phyloP scores from a whole-genome alignment of 345 rosid species.

The Diplotaxis tenuifolia region DNA sequence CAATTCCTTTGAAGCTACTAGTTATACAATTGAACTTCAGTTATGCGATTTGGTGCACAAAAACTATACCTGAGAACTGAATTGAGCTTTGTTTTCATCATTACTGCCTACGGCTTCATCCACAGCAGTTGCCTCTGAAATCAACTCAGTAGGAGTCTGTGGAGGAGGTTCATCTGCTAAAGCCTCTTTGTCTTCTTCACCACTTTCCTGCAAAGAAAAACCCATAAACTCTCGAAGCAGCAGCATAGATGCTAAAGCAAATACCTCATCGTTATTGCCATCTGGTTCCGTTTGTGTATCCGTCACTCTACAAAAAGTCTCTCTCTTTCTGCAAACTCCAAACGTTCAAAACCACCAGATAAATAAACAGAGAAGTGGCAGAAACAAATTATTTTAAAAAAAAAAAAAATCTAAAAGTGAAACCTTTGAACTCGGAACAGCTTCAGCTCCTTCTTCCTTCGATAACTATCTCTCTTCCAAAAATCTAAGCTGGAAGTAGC shows the following conservation, averaged over 20 bases:
- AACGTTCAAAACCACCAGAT: conserved; percentile 2
- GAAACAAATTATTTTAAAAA: background rate
- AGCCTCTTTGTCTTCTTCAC: conserved; percentile 45
- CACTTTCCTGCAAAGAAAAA: conserved; percentile 44
- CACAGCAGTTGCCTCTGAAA: conserved; percentile 42
- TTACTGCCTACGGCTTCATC: conserved; percentile 38
- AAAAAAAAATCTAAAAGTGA: background rate
- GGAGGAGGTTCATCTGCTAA: conserved; percentile 38
- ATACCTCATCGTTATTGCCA: conserved; percentile 69
- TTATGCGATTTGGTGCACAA: background rate
- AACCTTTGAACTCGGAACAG: conserved; percentile 45
- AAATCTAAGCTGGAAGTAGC: conserved; percentile 40
- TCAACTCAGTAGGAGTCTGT: conserved; percentile 41
- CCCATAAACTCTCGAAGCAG: background rate
- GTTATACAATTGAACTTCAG: background rate
- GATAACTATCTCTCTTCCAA: conserved; percentile 28
- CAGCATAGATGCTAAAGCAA: background rate
- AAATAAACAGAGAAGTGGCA: conserved; percentile 3
- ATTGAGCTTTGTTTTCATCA: conserved; percentile 44
- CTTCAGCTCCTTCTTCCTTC: conserved; percentile 31
- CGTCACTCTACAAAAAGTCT: conserved; percentile 51
- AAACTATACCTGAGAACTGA: conserved; percentile 51
- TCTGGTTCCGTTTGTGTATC: conserved; percentile 74
- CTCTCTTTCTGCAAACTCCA: conserved; percentile 49
- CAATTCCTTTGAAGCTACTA: background rate